Evolutionary conservation across 805 yeast species (phyloP).

Genomic region (Metschnikowia similis): DNA sequence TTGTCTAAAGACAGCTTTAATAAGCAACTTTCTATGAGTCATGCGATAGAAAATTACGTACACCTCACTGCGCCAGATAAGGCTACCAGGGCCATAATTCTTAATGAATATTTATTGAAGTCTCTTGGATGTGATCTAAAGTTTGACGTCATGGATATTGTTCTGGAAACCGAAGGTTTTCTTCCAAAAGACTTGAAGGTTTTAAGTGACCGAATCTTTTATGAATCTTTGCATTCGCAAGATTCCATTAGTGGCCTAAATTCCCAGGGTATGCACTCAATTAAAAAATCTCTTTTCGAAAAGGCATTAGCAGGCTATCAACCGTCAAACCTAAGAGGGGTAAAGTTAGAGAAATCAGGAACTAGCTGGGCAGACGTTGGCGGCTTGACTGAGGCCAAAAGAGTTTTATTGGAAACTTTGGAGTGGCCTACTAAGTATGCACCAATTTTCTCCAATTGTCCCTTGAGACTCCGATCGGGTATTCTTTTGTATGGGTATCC

Average conservation of each 20-base stretch:
- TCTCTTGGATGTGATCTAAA: conserved; percentile 30
- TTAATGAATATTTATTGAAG: conserved; percentile 35
- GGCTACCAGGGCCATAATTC: conserved; percentile 46
- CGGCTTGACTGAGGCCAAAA: conserved; percentile 74
- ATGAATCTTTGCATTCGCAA: conserved; percentile 29
- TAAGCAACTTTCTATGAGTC: conserved; percentile 57
- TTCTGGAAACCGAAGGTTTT: conserved; percentile 81
- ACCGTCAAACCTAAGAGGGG: conserved; percentile 83
- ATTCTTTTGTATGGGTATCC: conserved; percentile 91
- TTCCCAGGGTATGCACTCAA: neutral
- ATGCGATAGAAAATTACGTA: conserved; percentile 61
- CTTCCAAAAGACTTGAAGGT: conserved; percentile 76
- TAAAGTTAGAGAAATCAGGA: conserved; percentile 72
- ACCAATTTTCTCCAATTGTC: conserved; percentile 87
- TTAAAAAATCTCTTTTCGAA: conserved; percentile 41
- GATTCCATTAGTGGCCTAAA: neutral
- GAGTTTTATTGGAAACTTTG: conserved; percentile 73
- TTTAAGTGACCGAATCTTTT: conserved; percentile 65
- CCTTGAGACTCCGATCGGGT: conserved; percentile 85
- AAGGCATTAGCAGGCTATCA: conserved; percentile 62
- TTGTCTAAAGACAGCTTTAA: conserved; percentile 64
- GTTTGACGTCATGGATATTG: conserved; percentile 42
- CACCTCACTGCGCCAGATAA: conserved; percentile 68
- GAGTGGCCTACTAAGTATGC: conserved; percentile 98
- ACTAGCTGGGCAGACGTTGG: conserved; percentile 87